Evolutionary conservation across 768 basidiomycete species (phyloP).

Genomic region (Phallus indusiatus): DNA sequence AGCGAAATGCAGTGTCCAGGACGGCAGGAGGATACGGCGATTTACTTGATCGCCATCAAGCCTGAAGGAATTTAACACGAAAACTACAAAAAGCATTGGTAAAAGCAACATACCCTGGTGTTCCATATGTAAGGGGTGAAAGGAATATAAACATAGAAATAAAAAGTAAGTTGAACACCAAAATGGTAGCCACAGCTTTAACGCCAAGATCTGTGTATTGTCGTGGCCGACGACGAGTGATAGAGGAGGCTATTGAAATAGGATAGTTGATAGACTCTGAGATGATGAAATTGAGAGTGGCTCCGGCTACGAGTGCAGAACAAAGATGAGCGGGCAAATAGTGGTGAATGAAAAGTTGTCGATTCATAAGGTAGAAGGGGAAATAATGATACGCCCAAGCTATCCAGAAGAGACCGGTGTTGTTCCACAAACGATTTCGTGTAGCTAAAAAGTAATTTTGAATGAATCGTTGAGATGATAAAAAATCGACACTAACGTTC

Average conservation of each 20-base stretch:
- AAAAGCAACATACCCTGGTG: conserved; percentile 68
- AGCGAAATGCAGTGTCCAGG: conserved; percentile 93
- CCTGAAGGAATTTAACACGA: conserved; percentile 31
- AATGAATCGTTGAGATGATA: not conserved
- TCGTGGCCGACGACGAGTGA: conserved; percentile 42
- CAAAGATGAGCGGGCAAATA: conserved; percentile 95
- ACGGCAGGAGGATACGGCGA: conserved; percentile 68
- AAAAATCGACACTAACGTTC: conserved; percentile 51
- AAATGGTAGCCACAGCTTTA: conserved; percentile 60
- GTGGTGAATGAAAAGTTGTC: conserved; percentile 95
- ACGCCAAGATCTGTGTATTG: conserved; percentile 67
- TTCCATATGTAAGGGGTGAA: conserved; percentile 89
- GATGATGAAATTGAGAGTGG: conserved; percentile 82
- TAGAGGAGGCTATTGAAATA: conserved; percentile 65
- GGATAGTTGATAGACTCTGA: conserved; percentile 91
- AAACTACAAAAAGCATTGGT: conserved; percentile 5
- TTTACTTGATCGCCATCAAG: conserved; percentile 82
- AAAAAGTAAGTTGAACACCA: conserved; percentile 47
- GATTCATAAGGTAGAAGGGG: conserved; percentile 96
- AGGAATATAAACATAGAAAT: conserved; percentile 65
- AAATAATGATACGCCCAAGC: conserved; percentile 94
- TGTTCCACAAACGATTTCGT: conserved; percentile 91
- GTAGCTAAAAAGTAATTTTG: conserved; percentile 44
- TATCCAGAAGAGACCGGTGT: conserved; percentile 88
- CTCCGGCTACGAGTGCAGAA: conserved; percentile 85